These are phyloP conservation scores for Tagetes erecta DNA, from an alignment of 129 eudicot genomes.

Conservation along the genomic window DNA sequence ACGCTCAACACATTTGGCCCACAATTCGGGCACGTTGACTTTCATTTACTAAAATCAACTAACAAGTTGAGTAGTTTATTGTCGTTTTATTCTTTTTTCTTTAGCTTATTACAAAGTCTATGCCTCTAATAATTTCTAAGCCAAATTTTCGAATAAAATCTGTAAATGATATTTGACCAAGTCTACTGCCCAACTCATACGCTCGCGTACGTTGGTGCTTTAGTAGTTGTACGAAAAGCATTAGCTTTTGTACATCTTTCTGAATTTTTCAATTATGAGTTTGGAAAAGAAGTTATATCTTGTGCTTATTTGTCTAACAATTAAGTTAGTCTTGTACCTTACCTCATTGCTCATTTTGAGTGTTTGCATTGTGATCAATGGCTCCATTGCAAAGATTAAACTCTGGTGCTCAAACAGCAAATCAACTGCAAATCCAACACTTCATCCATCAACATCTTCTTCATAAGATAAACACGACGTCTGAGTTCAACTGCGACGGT, in stretches of 20 bases:
- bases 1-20: no score
- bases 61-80: slow-evolving; percentile 18
- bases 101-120: slow-evolving; percentile 17
- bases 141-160: slow-evolving; percentile 6
- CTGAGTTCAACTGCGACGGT: slow-evolving; percentile 32
- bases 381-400: slow-evolving; percentile 33
- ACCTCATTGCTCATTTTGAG: neutral
- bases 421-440: slow-evolving; percentile 35
- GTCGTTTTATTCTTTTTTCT: slow-evolving; percentile 9
- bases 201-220: no score
- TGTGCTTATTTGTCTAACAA: neutral
- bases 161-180: slow-evolving; percentile 11
- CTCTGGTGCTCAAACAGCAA: neutral
- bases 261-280: no score
- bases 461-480: slow-evolving; percentile 24
- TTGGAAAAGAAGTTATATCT: neutral
- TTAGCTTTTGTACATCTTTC: neutral
- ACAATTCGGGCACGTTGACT: neutral
- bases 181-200: neutral
- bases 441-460: slow-evolving; percentile 25
- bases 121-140: neutral
- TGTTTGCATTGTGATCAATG: slow-evolving; percentile 5
- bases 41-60: slow-evolving; percentile 2
- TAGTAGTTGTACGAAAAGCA: neutral
- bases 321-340: no score